Percentiles rank a stretch among this genome's conserved stretches.
phyloP scores from a whole-genome alignment of 805 yeast species.

The Cyberlindnera subsufficiens region DNA sequence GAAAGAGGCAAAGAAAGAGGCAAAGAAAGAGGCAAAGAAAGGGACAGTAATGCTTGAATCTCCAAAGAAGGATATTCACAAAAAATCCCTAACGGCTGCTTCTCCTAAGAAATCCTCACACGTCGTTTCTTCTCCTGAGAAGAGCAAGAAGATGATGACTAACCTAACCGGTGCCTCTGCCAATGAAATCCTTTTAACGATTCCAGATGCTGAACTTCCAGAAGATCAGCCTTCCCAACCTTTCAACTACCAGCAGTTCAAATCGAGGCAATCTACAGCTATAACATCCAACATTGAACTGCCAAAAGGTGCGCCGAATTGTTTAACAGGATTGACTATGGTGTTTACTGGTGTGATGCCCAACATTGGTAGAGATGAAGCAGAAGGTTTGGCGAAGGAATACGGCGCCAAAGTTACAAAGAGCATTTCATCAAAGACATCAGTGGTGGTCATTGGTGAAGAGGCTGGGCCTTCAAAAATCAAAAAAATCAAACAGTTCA shows the following conservation, averaged over 20 bases:
- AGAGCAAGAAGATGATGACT: not conserved
- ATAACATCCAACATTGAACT: slow-evolving; percentile 40
- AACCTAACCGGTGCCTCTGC: slow-evolving; percentile 35
- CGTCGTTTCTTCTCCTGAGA: slow-evolving; percentile 5
- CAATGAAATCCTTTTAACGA: slow-evolving; percentile 49
- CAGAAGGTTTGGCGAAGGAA: slow-evolving; percentile 70
- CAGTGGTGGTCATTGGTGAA: slow-evolving; percentile 84
- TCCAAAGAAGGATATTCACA: not conserved
- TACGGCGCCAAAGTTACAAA: slow-evolving; percentile 92
- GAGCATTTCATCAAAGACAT: slow-evolving; percentile 79
- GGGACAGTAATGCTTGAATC: too few species aligned
- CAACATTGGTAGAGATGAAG: slow-evolving; percentile 64
- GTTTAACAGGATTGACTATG: slow-evolving; percentile 81
- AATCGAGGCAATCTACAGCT: slow-evolving; percentile 35
- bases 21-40: not conserved
- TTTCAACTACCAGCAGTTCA: slow-evolving; percentile 53
- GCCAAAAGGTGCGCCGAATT: slow-evolving; percentile 81
- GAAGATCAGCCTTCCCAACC: slow-evolving; percentile 37
- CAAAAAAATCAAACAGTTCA: slow-evolving; percentile 64
- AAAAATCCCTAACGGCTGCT: not conserved
- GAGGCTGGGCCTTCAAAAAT: slow-evolving; percentile 98
- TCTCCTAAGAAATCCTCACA: slow-evolving; percentile 2
- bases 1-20: not conserved
- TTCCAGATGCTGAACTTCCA: slow-evolving; percentile 71
- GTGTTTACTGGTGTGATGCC: slow-evolving; percentile 93